These are phyloP conservation scores for Agaricus subrufescens DNA, from an alignment of 768 basidiomycete species.

Conservation along the genomic window DNA sequence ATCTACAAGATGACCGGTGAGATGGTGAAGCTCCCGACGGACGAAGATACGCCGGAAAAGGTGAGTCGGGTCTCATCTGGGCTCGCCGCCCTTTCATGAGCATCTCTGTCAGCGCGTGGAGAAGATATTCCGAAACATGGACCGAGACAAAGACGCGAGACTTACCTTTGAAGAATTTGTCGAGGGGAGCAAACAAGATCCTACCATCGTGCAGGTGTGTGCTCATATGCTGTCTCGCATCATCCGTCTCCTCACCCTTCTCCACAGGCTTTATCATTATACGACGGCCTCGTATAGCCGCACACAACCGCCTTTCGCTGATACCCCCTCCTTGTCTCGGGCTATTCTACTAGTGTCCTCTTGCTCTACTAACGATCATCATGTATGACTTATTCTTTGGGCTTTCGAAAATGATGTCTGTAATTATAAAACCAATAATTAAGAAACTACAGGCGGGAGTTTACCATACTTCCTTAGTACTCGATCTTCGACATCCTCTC, in stretches of 20 bases:
- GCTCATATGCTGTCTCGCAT: conserved; percentile 10
- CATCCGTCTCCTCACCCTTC: conserved; percentile 10
- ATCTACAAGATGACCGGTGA: conserved; percentile 99
- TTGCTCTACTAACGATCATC: conserved; percentile 2
- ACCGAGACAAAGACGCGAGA: conserved; percentile 88
- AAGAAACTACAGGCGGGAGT: conserved; percentile 29
- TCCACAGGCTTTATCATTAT: conserved; percentile 82
- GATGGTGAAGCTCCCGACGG: conserved; percentile 97
- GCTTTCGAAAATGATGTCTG: conserved; percentile 1
- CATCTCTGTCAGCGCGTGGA: conserved; percentile 75
- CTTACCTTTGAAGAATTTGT: conserved; percentile 97
- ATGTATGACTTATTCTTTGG: conserved; percentile 6
- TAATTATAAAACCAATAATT: conserved; percentile 13
- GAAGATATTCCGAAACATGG: conserved; percentile 99
- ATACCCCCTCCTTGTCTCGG: conserved; percentile 4
- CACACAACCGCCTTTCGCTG: background rate
- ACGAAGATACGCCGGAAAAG: conserved; percentile 99
- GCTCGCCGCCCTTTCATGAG: conserved; percentile 9
- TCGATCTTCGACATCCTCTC: conserved; percentile 73
- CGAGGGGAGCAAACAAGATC: conserved; percentile 97
- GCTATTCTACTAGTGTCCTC: background rate
- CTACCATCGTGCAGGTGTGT: conserved; percentile 92
- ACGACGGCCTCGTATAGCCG: conserved; percentile 84
- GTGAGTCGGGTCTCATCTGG: conserved; percentile 29
- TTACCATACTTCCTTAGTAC: conserved; percentile 78